Evolutionary conservation across 305 asterid species (phyloP), one percentile per base, ranked within the genome.

Genomic region (Fraxinus dipetala): DNA sequence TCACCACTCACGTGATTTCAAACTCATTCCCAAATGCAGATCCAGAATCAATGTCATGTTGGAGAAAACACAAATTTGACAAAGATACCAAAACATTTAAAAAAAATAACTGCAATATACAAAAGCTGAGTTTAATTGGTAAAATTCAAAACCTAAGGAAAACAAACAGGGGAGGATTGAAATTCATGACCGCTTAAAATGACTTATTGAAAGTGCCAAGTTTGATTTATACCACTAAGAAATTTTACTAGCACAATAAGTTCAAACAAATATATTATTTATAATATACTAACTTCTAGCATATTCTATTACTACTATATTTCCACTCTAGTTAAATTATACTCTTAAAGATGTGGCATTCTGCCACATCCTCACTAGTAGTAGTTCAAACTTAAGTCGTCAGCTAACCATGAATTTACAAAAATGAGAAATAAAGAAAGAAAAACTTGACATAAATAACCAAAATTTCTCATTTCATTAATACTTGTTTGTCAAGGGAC

Each of bases 1-100:
- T 32, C 69, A 30, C 14, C 45, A 38, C 32, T 77, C 6, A 18
- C 78, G 6, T 65, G 6, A 35, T 59, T 73, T 14, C 38, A 32
- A 67, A 70, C 61, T 40, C 78, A 40, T 82, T 78, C 38, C 69
- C 72, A 28, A 20, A 78, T 69, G 67, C 30, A 77, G 26, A 70
- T 7, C 51, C 69, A 30, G 77, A 75, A 38, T 18, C 28, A 13
- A 80, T 13, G 8, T 40, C 70, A 65, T 63, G 48, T 54, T 4
- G 35, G 70, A 67, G 78, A 48, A 10, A 43, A 28, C 14, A 51
- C 67, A 22, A 61, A 61, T 4, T 61, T 22, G 14, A 61, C 30
- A 20, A 22, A 20, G 32, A 63, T 63, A 24, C 31, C 72, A 24
- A 63, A 20, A 63, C 32, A 24, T 63, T 20, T 22, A 9, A 63